phyloP scores from a whole-genome alignment of 306 rosid species.

The Trichosanthes truncata region DNA sequence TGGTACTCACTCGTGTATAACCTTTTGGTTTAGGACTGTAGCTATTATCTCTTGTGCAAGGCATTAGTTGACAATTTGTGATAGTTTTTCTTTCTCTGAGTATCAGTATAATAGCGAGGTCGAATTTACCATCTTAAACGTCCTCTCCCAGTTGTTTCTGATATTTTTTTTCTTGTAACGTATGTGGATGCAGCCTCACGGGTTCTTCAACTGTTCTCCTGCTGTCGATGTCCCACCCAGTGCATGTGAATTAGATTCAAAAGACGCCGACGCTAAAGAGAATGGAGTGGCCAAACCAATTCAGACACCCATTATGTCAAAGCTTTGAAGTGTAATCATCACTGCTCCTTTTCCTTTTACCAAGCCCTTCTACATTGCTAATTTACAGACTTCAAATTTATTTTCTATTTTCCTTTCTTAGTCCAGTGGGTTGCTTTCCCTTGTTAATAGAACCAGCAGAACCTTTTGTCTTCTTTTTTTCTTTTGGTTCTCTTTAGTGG shows the following conservation, averaged over 20 bases:
- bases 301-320: conserved; percentile 4
- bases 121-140: no score
- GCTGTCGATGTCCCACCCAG: conserved; percentile 47
- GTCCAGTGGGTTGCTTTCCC: neutral
- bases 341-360: neutral
- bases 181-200: conserved; percentile 57
- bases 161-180: neutral
- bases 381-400: neutral
- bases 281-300: conserved; percentile 27
- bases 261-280: conserved; percentile 35
- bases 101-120: no score
- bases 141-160: no score
- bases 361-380: conserved; percentile 20
- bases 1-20: conserved; percentile 28
- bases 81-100: neutral
- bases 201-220: conserved; percentile 90
- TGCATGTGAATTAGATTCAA: conserved; percentile 47
- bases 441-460: neutral
- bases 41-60: neutral
- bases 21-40: neutral
- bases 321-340: conserved; percentile 5
- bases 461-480: neutral
- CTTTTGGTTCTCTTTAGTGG: neutral
- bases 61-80: neutral
- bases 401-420: neutral